Evolutionary conservation across 2,329 filamentous ascomycete genomes (phyloP).

Genomic region (Claviceps pazoutovae): DNA sequence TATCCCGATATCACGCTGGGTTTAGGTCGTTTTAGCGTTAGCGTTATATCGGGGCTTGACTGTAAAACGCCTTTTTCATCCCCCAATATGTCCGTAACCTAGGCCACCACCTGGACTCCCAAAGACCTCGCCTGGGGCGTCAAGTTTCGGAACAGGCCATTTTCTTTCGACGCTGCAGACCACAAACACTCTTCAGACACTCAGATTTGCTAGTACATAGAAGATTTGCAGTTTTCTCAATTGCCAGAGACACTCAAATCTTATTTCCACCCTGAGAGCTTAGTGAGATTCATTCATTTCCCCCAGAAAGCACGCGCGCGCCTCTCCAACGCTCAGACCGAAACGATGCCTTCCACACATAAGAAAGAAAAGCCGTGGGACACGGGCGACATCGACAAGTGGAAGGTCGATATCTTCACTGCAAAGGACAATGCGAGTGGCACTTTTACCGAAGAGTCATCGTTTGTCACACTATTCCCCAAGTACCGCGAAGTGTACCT

Average conservation of each 20-base stretch:
- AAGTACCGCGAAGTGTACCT: slow-evolving; percentile 95
- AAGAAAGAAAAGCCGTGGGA: slow-evolving; percentile 90
- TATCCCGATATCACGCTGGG: no score
- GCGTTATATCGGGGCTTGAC: background rate
- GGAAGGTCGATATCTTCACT: slow-evolving; percentile 81
- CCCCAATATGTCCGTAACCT: background rate
- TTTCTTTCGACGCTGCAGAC: background rate
- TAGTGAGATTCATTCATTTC: background rate
- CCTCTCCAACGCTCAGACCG: background rate
- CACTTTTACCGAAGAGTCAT: slow-evolving; percentile 83
- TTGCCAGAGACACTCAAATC: background rate
- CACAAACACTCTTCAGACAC: background rate
- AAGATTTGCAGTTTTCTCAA: background rate
- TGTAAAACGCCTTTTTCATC: background rate
- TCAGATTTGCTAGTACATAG: background rate
- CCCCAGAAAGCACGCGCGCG: background rate
- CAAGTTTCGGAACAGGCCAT: background rate
- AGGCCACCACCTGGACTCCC: slow-evolving; percentile 42
- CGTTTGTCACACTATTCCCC: slow-evolving; percentile 76
- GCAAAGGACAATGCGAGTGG: slow-evolving; percentile 74
- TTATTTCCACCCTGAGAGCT: background rate
- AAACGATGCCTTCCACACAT: slow-evolving; percentile 69
- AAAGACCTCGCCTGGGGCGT: slow-evolving; percentile 14
- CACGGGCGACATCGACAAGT: slow-evolving; percentile 93
- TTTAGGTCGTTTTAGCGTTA: background rate